A percentile compares a stretch with the other conserved stretches of the same genome.
Conservation (phyloP, 192 early-diverging fungal species). For the Entomortierella chlamydospora region DNA sequence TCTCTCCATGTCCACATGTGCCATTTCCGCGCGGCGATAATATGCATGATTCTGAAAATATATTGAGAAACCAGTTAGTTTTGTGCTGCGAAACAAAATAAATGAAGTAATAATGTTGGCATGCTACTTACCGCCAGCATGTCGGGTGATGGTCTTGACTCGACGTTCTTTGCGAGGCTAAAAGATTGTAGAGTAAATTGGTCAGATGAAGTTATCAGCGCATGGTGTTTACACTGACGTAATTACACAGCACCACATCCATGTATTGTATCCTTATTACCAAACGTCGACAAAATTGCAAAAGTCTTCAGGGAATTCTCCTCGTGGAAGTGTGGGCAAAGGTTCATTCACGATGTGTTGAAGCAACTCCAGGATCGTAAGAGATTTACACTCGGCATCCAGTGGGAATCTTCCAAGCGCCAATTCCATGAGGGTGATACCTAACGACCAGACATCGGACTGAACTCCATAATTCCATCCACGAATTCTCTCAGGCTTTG, state of each 20-base stretch:
- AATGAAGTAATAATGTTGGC: too few species aligned
- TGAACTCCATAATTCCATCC: conserved; percentile 83
- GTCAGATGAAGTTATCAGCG: conserved; percentile 1
- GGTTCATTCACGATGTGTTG: conserved; percentile 93
- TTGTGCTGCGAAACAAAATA: too few species aligned
- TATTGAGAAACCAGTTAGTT: too few species aligned
- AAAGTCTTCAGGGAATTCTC: conserved; percentile 80
- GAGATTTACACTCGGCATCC: conserved; percentile 71
- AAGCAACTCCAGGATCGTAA: conserved; percentile 93
- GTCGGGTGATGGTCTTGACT: conserved; percentile 71
- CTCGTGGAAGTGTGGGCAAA: conserved; percentile 79
- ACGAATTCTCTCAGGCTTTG: conserved; percentile 85
- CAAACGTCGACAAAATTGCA: conserved; percentile 82
- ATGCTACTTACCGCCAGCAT: conserved; percentile 66
- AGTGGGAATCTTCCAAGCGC: conserved; percentile 81
- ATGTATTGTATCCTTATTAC: conserved; percentile 56
- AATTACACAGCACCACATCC: conserved; percentile 3
- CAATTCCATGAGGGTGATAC: conserved; percentile 86
- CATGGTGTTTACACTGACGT: too few species aligned
- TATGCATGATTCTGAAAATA: conserved; percentile 66
- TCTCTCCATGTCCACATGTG: conserved; percentile 73
- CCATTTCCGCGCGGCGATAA: conserved; percentile 59
- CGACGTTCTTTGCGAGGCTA: conserved; percentile 68
- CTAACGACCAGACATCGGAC: conserved; percentile 86
- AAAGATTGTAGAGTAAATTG: neutral